Conservation (phyloP, 2,329 filamentous ascomycete genomes). For the Fusarium haematococcum region DNA sequence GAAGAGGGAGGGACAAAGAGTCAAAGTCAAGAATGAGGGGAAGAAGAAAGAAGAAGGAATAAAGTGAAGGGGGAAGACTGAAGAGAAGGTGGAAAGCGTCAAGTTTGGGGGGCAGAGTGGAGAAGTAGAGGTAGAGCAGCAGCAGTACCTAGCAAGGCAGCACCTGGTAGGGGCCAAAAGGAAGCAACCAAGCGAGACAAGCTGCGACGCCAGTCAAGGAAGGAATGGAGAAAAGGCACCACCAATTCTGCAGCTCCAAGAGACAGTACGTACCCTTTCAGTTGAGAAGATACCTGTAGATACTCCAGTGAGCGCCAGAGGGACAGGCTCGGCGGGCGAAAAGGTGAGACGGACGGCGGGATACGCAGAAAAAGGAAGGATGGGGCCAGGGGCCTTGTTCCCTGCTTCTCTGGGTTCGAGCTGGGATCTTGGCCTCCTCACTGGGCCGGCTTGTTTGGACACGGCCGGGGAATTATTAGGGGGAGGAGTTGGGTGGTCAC, state of each 20-base stretch:
- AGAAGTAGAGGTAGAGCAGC: slow-evolving; percentile 19
- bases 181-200: slow-evolving; percentile 40
- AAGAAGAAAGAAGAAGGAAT: slow-evolving; percentile 22
- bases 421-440: slow-evolving; percentile 29
- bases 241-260: not conserved
- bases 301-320: slow-evolving; percentile 11
- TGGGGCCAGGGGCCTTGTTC: slow-evolving; percentile 21
- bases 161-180: slow-evolving; percentile 16
- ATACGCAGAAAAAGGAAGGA: slow-evolving; percentile 15
- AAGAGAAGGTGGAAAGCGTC: slow-evolving; percentile 30
- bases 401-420: slow-evolving; percentile 18
- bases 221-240: slow-evolving; percentile 33
- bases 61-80: slow-evolving; percentile 30
- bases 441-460: slow-evolving; percentile 12
- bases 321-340: slow-evolving; percentile 21
- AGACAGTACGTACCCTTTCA: slow-evolving; percentile 28
- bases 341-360: slow-evolving; percentile 37
- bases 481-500: not conserved
- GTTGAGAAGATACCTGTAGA: slow-evolving; percentile 24
- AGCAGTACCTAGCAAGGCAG: not conserved
- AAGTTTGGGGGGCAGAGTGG: slow-evolving; percentile 31
- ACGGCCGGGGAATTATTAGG: slow-evolving; percentile 27
- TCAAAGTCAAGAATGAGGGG: slow-evolving; percentile 17
- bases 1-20: slow-evolving; percentile 13
- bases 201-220: slow-evolving; percentile 38